Conservation (phyloP, 768 basidiomycete genomes). For the Rossbeevera mucosa region DNA sequence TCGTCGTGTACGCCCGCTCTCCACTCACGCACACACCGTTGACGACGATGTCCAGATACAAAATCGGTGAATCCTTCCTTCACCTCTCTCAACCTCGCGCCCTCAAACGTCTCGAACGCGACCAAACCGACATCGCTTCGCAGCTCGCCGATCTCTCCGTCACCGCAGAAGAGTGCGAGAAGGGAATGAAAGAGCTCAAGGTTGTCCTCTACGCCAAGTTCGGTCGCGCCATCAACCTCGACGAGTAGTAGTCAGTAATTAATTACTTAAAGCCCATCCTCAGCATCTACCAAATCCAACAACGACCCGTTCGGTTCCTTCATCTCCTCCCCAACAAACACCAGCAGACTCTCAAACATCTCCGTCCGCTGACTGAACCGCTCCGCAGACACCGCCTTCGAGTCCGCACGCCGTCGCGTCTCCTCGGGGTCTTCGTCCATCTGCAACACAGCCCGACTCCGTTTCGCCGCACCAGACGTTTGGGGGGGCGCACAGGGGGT, state of each 20-base stretch:
- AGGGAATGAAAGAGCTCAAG: conserved; percentile 77
- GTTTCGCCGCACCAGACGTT: conserved; percentile 7
- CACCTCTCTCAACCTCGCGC: conserved; percentile 71
- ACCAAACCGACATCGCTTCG: conserved; percentile 54
- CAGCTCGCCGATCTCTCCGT: conserved; percentile 49
- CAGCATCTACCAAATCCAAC: conserved; percentile 54
- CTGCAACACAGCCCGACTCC: conserved; percentile 17
- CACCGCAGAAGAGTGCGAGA: conserved; percentile 62
- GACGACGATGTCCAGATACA: conserved; percentile 56
- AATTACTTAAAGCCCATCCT: no score
- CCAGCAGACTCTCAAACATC: conserved; percentile 64
- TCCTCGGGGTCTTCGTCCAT: conserved; percentile 32
- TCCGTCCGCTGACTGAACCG: conserved; percentile 62
- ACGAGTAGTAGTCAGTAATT: no score
- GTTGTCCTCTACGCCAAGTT: conserved; percentile 84
- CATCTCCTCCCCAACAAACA: conserved; percentile 55
- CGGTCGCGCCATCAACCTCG: conserved; percentile 88
- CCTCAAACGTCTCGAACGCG: conserved; percentile 63
- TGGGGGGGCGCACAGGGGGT: neutral
- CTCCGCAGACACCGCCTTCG: conserved; percentile 36
- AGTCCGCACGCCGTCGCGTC: conserved; percentile 18
- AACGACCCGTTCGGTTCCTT: conserved; percentile 66
- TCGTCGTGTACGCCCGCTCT: conserved; percentile 56
- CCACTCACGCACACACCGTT: conserved; percentile 50
- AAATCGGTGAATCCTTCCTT: conserved; percentile 84